Evolutionary conservation across 495 filamentous ascomycete genomes (phyloP), one percentile per base, ranked within the genome.

Genomic region (Penicillium lagena): DNA sequence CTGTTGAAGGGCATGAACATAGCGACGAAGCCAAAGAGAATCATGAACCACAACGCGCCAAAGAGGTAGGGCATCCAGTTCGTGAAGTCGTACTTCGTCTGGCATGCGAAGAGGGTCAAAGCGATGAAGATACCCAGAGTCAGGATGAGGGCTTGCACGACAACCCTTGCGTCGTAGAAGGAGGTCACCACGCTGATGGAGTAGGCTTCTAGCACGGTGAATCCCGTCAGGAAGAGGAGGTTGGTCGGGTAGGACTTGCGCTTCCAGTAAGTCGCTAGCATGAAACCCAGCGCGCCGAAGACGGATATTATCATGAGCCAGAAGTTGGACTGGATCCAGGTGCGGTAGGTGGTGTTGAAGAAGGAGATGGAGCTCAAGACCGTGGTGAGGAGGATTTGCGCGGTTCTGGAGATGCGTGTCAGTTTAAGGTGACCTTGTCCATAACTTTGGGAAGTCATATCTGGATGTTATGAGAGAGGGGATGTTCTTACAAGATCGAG

Each of bases 11-110:
- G 89, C 63, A 99, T 79, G 71, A 96, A 96, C 40, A 75, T 73
- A 46, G 82, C 71, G 70, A 96, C 84, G 69, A 99, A 91, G 35
- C 94, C 87, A 63, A 97, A 95, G 29, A 99, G 67, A 51, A 99
- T 77, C 44, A 95, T 64, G 27, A 87, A 82, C 90, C 90, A 96
- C 9, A 99, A 77, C 0, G 69, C 82, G 42, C 90, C 89, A 59
- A 94, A 94, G 9, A 99, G 79, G 59, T 96, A 97, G 22, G 91
- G 91, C 77, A 90, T 88, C 94, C 89, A 95, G 39, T 76, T 77
- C 0, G 90, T 96, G 67, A 99, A 97, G 74, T 99, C 94, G 63
- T 97, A 97, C 61, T 95, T 95, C 40, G 87, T 89, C 68, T 99
- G 93, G 80, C 90, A 94, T 28, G 93, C 93, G 64, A 97, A 99